Evolutionary conservation across 805 yeast species (phyloP).

Genomic region (Saccharomycopsis olivae): DNA sequence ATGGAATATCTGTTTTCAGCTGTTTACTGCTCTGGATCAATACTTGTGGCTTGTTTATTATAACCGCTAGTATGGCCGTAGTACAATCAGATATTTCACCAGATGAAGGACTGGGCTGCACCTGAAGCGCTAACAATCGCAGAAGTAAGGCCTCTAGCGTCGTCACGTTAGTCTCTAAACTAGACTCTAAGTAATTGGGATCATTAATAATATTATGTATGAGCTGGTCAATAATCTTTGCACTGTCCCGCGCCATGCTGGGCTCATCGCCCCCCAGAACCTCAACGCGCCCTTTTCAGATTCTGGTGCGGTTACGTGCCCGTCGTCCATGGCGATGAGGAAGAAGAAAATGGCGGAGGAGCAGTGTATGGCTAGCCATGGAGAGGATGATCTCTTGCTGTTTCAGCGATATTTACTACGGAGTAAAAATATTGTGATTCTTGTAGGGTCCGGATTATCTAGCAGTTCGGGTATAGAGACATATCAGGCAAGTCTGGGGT

Average conservation of each 20-base stretch:
- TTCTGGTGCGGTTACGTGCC: no score
- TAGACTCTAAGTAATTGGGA: slow-evolving; percentile 8
- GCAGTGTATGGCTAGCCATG: no score
- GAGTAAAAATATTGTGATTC: slow-evolving; percentile 43
- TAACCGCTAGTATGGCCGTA: background rate
- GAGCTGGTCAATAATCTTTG: slow-evolving; percentile 5
- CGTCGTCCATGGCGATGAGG: no score
- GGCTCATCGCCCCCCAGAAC: no score
- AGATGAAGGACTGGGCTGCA: slow-evolving; percentile 9
- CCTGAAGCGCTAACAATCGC: background rate
- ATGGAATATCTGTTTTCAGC: background rate
- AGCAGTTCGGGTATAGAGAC: slow-evolving; percentile 71
- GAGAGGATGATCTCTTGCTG: no score
- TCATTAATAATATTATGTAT: slow-evolving; percentile 9
- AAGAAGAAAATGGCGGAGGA: no score
- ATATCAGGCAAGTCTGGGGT: slow-evolving; percentile 59
- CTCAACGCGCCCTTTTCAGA: no score
- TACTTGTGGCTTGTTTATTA: background rate
- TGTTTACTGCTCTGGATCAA: background rate
- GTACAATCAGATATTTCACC: no score
- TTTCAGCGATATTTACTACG: slow-evolving; percentile 41
- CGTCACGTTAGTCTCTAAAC: slow-evolving; percentile 8
- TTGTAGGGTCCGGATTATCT: slow-evolving; percentile 79
- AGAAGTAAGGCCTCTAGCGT: slow-evolving; percentile 10
- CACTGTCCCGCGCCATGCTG: background rate